Percentiles rank a stretch among this genome's conserved stretches.
phyloP scores from a whole-genome alignment of 345 rosid genomes.

The Iberis pinnata region DNA sequence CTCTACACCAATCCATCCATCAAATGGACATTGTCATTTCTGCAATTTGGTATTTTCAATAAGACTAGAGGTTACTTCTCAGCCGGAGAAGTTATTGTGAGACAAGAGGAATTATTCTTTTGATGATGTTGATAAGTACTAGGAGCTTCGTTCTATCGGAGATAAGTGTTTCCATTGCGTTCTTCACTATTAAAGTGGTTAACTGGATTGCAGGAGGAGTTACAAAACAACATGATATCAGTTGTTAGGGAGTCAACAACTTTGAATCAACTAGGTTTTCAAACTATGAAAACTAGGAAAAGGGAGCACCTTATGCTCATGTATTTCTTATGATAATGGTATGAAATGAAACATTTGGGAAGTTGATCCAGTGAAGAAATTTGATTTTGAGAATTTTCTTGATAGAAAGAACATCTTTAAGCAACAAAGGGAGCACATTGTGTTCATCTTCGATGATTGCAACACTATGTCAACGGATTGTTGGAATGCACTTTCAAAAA shows the following conservation, averaged over 20 bases:
- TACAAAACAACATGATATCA: conserved; percentile 54
- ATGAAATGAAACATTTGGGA: conserved; percentile 72
- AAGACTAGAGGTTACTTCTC: background rate
- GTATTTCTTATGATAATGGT: conserved; percentile 65
- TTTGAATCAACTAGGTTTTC: conserved; percentile 48
- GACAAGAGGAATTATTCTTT: background rate
- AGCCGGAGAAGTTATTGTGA: background rate
- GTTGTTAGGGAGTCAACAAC: conserved; percentile 68
- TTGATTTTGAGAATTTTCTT: conserved; percentile 68
- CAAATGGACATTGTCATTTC: no score
- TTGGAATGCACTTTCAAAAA: conserved; percentile 83
- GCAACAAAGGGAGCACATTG: no score
- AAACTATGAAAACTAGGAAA: conserved; percentile 73
- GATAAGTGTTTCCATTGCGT: no score
- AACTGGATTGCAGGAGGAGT: conserved; percentile 52
- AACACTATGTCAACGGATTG: conserved; percentile 68
- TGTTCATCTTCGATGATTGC: conserved; percentile 78
- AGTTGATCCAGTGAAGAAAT: conserved; percentile 75
- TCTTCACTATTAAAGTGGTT: background rate
- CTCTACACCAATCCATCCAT: no score
- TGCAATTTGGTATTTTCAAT: background rate
- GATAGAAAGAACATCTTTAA: no score
- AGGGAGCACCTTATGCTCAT: conserved; percentile 67
- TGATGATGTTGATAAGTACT: background rate
- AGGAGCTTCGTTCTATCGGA: background rate